phyloP scores from a whole-genome alignment of 495 filamentous ascomycete genomes.

The Neurospora cerealis region DNA sequence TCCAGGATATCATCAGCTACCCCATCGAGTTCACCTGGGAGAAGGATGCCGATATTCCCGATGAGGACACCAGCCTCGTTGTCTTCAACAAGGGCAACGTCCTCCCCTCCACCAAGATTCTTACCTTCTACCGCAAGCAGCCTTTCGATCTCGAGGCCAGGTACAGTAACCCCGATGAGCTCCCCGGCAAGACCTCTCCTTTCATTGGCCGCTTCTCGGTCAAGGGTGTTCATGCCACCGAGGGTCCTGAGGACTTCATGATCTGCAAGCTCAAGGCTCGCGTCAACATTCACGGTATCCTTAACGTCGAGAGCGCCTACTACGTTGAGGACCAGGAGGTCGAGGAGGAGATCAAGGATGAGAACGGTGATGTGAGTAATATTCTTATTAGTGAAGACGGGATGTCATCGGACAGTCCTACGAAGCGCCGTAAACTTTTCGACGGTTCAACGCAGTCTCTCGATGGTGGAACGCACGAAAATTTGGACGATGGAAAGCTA shows the following conservation, averaged over 20 bases:
- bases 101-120: constrained; percentile 97
- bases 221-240: constrained; percentile 71
- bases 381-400: constrained; percentile 1
- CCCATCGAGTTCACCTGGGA: constrained; percentile 99
- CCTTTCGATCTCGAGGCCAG: constrained; percentile 92
- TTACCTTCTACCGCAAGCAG: constrained; percentile 98
- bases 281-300: constrained; percentile 89
- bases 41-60: constrained; percentile 95
- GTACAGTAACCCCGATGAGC: constrained; percentile 74
- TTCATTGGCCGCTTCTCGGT: constrained; percentile 96
- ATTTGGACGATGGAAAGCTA: background rate
- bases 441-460: background rate
- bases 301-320: constrained; percentile 96
- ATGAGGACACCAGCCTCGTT: constrained; percentile 94
- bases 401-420: background rate
- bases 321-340: constrained; percentile 97
- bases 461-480: background rate
- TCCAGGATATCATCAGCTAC: constrained; percentile 96
- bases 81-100: constrained; percentile 98
- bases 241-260: constrained; percentile 88
- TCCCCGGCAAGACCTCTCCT: constrained; percentile 87
- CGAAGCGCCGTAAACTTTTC: background rate
- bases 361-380: constrained; percentile 58
- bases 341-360: constrained; percentile 79
- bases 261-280: constrained; percentile 99